phyloP scores from a whole-genome alignment of 2,329 filamentous ascomycete species.

The Ophiosphaerella herpotricha region DNA sequence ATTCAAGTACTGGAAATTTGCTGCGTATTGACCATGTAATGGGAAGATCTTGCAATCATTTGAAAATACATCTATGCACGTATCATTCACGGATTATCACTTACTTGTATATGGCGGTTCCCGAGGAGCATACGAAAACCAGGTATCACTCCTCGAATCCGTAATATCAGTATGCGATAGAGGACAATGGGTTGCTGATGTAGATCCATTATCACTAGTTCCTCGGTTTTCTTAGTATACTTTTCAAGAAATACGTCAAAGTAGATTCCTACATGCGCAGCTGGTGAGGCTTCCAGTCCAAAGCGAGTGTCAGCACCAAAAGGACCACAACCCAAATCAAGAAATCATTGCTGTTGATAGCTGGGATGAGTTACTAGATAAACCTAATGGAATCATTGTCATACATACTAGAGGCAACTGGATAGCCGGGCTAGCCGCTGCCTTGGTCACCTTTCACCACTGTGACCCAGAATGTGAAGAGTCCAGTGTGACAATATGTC shows the following conservation, averaged over 20 bases:
- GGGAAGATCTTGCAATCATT: background rate
- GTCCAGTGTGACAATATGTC: too few relatives aligned
- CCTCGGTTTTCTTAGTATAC: too few relatives aligned
- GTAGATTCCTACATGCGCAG: too few relatives aligned
- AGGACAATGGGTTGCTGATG: conserved; percentile 2
- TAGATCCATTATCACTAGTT: background rate
- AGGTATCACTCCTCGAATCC: background rate
- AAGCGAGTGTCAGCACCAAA: background rate
- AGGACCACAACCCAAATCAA: background rate
- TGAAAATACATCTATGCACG: conserved; percentile 1
- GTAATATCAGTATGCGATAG: conserved; percentile 2
- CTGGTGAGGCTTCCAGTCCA: background rate
- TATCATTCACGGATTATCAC: conserved; percentile 2
- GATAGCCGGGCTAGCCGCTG: too few relatives aligned
- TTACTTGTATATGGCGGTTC: conserved; percentile 1
- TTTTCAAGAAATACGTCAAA: too few relatives aligned
- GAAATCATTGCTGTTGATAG: background rate
- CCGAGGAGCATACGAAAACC: background rate
- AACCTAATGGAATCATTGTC: background rate
- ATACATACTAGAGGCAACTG: too few relatives aligned
- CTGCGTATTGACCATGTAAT: background rate
- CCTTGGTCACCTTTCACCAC: too few relatives aligned
- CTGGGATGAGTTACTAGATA: background rate
- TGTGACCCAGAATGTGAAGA: too few relatives aligned
- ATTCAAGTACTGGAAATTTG: background rate